Evolutionary conservation across 2,329 filamentous ascomycete genomes (phyloP).

Genomic region (Plenodomus biglobosus): DNA sequence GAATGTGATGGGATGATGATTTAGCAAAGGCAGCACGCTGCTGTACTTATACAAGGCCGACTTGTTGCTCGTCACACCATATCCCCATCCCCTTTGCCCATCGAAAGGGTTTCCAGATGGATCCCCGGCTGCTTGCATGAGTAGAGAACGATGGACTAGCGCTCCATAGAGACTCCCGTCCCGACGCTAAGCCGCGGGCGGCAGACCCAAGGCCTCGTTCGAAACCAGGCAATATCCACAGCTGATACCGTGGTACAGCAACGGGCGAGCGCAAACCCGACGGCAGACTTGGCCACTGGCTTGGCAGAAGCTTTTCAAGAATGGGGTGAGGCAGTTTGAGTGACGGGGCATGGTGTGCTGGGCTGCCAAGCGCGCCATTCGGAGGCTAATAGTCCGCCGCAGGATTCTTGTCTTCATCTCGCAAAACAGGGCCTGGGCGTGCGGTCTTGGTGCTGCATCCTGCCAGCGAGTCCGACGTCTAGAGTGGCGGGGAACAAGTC

Average conservation of each 20-base stretch:
- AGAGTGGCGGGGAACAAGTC: not conserved
- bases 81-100: not conserved
- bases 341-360: not conserved
- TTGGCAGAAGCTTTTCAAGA: not conserved
- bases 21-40: conserved; percentile 2
- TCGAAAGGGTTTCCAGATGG: not conserved
- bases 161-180: not conserved
- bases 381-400: not conserved
- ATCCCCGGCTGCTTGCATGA: not conserved
- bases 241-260: not conserved
- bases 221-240: not conserved
- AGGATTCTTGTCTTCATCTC: not conserved
- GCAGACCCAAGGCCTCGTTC: not conserved
- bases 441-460: too few species aligned
- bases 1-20: conserved; percentile 17
- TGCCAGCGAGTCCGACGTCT: too few species aligned
- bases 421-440: not conserved
- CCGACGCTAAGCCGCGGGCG: not conserved
- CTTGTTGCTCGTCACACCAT: not conserved
- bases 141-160: not conserved
- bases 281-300: not conserved
- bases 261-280: not conserved
- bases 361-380: not conserved
- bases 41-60: conserved; percentile 14
- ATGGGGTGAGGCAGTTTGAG: not conserved